These are phyloP conservation scores for Metschnikowia cubensis DNA, from an alignment of 805 yeast genomes.

Conservation along the genomic window DNA sequence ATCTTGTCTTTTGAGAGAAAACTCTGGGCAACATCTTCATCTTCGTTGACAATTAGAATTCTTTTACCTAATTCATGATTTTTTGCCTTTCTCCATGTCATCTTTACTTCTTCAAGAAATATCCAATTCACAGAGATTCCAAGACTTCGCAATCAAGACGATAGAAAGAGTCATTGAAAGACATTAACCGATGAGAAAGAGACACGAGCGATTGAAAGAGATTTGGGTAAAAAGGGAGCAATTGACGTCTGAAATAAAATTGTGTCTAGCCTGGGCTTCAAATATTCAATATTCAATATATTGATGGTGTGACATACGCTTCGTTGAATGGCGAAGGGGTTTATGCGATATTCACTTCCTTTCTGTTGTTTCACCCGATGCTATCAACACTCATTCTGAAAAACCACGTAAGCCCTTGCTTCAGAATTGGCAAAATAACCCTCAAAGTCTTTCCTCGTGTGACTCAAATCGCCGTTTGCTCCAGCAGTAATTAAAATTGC, in stretches of 20 bases:
- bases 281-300: constrained; percentile 53
- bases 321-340: constrained; percentile 87
- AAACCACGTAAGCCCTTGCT: constrained; percentile 47
- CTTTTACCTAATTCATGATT: too few species aligned
- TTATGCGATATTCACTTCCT: constrained; percentile 58
- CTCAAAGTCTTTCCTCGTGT: constrained; percentile 39
- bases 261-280: too few species aligned
- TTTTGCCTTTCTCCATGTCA: too few species aligned
- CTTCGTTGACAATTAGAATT: constrained; percentile 80
- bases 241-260: too few species aligned
- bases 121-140: too few species aligned
- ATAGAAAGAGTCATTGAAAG: too few species aligned
- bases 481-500: constrained; percentile 87
- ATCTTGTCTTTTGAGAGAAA: constrained; percentile 25
- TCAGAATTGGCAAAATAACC: constrained; percentile 31
- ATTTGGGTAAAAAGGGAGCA: too few species aligned
- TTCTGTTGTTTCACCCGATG: constrained; percentile 53
- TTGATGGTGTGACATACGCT: constrained; percentile 39
- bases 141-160: too few species aligned
- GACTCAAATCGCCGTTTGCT: constrained; percentile 67
- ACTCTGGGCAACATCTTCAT: constrained; percentile 50
- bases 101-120: too few species aligned
- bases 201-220: too few species aligned
- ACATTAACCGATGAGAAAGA: too few species aligned
- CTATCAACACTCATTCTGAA: constrained; percentile 77